A percentile compares a stretch with the other conserved stretches of the same genome.
These are phyloP conservation scores for Acanthochlamys bracteata DNA, from an alignment of 106 monocot genomes.

Conservation along the genomic window DNA sequence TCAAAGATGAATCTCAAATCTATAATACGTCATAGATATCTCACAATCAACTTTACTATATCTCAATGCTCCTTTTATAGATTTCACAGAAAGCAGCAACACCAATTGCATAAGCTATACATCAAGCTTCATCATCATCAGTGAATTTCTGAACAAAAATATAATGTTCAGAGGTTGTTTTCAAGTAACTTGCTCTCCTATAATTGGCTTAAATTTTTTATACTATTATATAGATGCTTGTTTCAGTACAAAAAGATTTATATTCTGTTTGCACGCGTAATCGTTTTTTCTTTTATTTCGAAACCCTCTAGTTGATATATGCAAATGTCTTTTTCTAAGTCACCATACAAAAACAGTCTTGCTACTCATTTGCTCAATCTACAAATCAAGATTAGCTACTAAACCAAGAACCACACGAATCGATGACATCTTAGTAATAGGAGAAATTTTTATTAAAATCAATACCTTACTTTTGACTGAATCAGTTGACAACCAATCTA, in stretches of 20 bases:
- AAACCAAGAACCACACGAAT: background rate
- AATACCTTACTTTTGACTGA: background rate
- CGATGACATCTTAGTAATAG: background rate
- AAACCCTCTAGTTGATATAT: background rate
- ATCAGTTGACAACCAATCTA: background rate
- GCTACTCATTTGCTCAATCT: background rate
- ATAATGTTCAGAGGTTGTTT: background rate
- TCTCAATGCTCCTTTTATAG: background rate
- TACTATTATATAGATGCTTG: background rate
- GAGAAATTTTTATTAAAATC: background rate
- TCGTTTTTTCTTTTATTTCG: background rate
- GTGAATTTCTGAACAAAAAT: background rate
- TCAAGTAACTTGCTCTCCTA: background rate
- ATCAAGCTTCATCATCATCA: background rate
- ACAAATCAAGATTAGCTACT: background rate
- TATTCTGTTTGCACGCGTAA: background rate
- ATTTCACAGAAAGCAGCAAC: background rate
- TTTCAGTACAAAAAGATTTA: background rate
- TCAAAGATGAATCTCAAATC: background rate
- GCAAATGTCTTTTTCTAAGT: background rate
- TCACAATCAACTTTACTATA: background rate
- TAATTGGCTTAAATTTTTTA: background rate
- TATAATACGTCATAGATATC: background rate
- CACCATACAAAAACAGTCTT: constrained; percentile 2
- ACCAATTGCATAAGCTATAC: background rate